Conservation (phyloP, 768 basidiomycete species). For the Astraeus odoratus region DNA sequence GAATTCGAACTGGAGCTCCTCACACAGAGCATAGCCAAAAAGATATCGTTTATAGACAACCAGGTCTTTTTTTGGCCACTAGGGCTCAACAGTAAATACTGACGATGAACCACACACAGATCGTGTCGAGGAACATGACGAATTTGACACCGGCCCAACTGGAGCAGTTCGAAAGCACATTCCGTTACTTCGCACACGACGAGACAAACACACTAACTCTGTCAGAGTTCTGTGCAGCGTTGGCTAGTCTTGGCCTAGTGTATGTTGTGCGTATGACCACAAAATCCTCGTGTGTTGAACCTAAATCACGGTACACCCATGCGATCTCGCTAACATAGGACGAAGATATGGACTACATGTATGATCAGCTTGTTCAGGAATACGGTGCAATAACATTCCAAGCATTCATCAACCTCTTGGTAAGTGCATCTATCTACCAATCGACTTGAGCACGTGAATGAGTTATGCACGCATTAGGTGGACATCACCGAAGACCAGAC, state of each 20-base stretch:
- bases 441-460: neutral
- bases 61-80: constrained; percentile 50
- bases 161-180: constrained; percentile 95
- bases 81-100: neutral
- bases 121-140: constrained; percentile 88
- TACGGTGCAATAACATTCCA: constrained; percentile 91
- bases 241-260: constrained; percentile 90
- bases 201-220: constrained; percentile 81
- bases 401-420: constrained; percentile 90
- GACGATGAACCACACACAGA: constrained; percentile 38
- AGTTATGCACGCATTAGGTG: constrained; percentile 44
- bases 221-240: constrained; percentile 87
- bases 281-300: neutral
- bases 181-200: constrained; percentile 95
- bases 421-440: constrained; percentile 26
- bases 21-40: constrained; percentile 74
- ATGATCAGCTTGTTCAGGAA: constrained; percentile 67
- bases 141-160: constrained; percentile 93
- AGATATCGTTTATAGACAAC: constrained; percentile 95
- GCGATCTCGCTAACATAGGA: constrained; percentile 42
- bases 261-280: constrained; percentile 55
- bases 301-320: neutral
- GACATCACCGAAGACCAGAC: constrained; percentile 96
- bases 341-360: constrained; percentile 81
- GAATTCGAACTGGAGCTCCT: constrained; percentile 85